Base-by-base conservation (phyloP, 2,329 filamentous ascomycete genomes). In the Domatiomyces catenatus region DNA sequence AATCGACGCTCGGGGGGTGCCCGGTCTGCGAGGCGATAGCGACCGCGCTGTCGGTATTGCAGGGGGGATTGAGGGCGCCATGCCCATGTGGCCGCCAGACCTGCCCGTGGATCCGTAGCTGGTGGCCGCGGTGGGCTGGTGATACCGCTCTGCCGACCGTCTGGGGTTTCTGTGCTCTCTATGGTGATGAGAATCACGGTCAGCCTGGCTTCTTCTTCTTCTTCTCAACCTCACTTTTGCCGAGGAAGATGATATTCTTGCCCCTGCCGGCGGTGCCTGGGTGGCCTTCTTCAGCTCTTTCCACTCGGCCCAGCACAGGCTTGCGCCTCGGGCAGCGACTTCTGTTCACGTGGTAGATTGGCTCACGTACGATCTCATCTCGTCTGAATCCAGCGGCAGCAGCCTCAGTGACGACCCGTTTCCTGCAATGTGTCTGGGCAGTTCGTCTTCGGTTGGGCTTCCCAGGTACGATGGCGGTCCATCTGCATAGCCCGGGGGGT, bases 11-110 rank as follows among this genome's bases (percentile, higher is more conserved):
- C 69, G 66, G 10, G 77, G 76, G 7, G 76, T 75, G 66, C 75
- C 79, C 1, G 79, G 72, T 49, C 74, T 63, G 17, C 64, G 64
- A 1, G 69, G 71, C 15, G 71, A 73, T 12, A 67, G 62, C 50
- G 67, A 68, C 1, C 66, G 64, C 45, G 61, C 62, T 10, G 65
- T 58, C 45, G 62, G 62, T 12, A 65, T 58, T 5, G 68, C 67
- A 15, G 67, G 66, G 3, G 68, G 65, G 17, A 73, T 67, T 44
- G 60, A 66, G 1, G 70, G 69, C 4, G 63, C 61, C 45, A 64
- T 64, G 19, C 66, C 64, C 12, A 73, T 58, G 48, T 69, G n/a
- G n/a, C n/a, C n/a, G n/a, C n/a, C 68, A 19, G 71, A 72, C 3
- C 66, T 55, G 2, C 69, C 67, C 48, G 68, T 65, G 3, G 69